Evolutionary conservation across 139 green algal species (phyloP).

Genomic region (Tetraselmis chui): DNA sequence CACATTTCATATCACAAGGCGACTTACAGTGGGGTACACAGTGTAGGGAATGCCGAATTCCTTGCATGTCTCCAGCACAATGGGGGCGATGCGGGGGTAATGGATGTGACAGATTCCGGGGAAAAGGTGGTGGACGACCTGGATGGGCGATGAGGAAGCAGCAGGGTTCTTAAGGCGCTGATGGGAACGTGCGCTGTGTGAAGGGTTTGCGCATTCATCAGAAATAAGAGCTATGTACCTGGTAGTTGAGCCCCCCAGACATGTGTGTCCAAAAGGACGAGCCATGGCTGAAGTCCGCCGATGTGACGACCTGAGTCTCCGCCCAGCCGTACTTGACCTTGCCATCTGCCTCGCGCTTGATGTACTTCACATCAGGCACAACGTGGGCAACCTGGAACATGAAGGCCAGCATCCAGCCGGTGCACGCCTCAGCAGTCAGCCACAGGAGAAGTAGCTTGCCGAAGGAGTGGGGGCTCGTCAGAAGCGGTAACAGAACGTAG

Average conservation of each 20-base stretch:
- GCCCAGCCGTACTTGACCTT: conserved; percentile 42
- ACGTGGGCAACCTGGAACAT: conserved; percentile 74
- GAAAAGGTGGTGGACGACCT: conserved; percentile 48
- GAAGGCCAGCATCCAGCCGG: conserved; percentile 59
- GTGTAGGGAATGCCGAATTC: conserved; percentile 35
- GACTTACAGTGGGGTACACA: conserved; percentile 18
- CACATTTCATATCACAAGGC: conserved; percentile 1
- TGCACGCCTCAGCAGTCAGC: conserved; percentile 29
- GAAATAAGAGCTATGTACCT: too few species aligned
- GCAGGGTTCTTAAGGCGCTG: too few species aligned
- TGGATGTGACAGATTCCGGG: conserved; percentile 42
- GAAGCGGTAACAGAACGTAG: conserved; percentile 21
- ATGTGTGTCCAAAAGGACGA: conserved; percentile 66
- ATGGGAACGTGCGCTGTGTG: too few species aligned
- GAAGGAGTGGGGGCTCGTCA: conserved; percentile 15
- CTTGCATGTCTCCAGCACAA: conserved; percentile 29
- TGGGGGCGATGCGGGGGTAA: conserved; percentile 34
- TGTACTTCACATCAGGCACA: conserved; percentile 33
- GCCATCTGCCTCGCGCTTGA: conserved; percentile 17
- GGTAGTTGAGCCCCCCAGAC: conserved; percentile 63
- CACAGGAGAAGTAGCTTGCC: conserved; percentile 23
- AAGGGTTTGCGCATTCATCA: too few species aligned
- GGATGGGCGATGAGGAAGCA: too few species aligned
- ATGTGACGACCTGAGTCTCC: conserved; percentile 40
- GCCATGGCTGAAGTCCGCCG: conserved; percentile 54